These are phyloP conservation scores for Suillus subaureus DNA, from an alignment of 768 basidiomycete species.

Conservation along the genomic window DNA sequence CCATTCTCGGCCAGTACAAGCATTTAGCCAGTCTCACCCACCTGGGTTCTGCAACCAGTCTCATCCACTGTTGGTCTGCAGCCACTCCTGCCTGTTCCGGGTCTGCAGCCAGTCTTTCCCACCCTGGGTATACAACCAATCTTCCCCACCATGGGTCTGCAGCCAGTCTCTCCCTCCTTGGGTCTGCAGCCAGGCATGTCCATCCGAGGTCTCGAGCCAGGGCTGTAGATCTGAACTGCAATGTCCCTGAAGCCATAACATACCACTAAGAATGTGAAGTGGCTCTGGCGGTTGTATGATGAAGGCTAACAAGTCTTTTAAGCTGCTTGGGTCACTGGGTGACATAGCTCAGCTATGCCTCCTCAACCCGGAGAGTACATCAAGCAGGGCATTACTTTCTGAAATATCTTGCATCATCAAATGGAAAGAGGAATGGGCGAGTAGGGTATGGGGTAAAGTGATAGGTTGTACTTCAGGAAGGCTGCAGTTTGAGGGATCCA, in stretches of 20 bases:
- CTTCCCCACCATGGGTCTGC: neutral
- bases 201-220: slow-evolving; percentile 1
- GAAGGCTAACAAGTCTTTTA: neutral
- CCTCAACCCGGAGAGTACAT: neutral
- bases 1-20: neutral
- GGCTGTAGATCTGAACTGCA: neutral
- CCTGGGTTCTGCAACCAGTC: neutral
- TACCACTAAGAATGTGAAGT: neutral
- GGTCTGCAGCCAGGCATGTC: neutral
- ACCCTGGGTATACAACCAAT: neutral
- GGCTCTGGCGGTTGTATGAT: neutral
- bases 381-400: neutral
- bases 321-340: neutral
- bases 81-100: neutral
- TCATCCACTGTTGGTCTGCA: neutral
- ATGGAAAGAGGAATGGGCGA: neutral
- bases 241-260: neutral
- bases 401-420: neutral
- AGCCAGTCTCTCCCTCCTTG: neutral
- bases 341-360: neutral
- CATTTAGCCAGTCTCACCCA: neutral
- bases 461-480: neutral
- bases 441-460: neutral
- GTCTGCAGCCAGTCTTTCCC: neutral
- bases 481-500: neutral